phyloP scores from a whole-genome alignment of 2,329 filamentous ascomycete genomes.

The Hypomyces perniciosus region DNA sequence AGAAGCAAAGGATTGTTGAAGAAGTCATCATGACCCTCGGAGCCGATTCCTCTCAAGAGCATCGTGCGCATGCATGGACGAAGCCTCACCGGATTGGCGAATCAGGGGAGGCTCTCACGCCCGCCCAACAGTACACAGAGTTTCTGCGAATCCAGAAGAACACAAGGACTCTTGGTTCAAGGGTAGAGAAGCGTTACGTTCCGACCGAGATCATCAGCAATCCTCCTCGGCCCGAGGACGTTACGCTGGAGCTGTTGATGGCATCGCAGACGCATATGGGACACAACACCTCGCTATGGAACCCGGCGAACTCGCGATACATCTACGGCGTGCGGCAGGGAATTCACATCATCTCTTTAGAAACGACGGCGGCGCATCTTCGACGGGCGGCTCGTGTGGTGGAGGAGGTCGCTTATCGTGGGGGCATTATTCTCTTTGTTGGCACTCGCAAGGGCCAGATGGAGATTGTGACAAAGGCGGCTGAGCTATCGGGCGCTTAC shows the following conservation, averaged over 20 bases:
- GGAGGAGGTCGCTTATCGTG: constrained; percentile 74
- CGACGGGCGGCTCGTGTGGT: constrained; percentile 92
- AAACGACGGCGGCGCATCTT: constrained; percentile 81
- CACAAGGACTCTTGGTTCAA: constrained; percentile 44
- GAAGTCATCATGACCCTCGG: constrained; percentile 29
- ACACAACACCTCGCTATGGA: constrained; percentile 87
- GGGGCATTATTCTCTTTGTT: constrained; percentile 83
- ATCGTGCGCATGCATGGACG: constrained; percentile 29
- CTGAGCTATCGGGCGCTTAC: constrained; percentile 69
- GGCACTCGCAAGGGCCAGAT: constrained; percentile 81
- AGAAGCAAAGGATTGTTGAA: constrained; percentile 30
- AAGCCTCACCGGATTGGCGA: constrained; percentile 25
- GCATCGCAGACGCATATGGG: constrained; percentile 84
- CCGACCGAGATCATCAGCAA: constrained; percentile 61
- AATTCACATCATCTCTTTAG: constrained; percentile 88
- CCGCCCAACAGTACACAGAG: constrained; percentile 34
- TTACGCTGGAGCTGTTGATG: constrained; percentile 86
- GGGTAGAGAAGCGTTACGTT: constrained; percentile 51
- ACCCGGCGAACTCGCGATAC: constrained; percentile 87
- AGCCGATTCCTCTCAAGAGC: constrained; percentile 30
- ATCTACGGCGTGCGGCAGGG: constrained; percentile 86
- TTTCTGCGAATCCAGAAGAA: constrained; percentile 34
- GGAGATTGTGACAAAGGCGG: constrained; percentile 72
- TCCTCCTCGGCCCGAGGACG: constrained; percentile 70
- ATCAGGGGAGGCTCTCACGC: constrained; percentile 31